These are phyloP conservation scores for Aspergillus hancockii DNA, from an alignment of 495 filamentous ascomycete genomes.

Conservation along the genomic window DNA sequence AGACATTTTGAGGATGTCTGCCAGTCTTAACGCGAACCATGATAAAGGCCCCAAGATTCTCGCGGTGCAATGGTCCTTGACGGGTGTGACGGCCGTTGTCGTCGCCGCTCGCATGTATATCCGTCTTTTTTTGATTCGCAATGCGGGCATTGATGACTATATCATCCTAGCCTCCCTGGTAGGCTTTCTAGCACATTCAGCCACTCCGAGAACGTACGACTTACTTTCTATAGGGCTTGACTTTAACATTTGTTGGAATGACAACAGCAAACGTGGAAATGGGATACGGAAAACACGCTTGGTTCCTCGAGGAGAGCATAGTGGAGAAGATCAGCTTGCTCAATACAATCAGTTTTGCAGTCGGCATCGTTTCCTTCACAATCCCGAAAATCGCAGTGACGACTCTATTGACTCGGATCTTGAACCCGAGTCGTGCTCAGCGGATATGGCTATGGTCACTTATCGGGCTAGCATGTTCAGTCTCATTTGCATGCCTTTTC, in stretches of 20 bases:
- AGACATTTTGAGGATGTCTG: background rate
- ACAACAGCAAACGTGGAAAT: conserved; percentile 28
- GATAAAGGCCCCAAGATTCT: conserved; percentile 37
- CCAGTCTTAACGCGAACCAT: conserved; percentile 16
- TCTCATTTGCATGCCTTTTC: conserved; percentile 26
- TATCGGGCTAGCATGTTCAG: conserved; percentile 14
- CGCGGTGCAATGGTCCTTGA: conserved; percentile 38
- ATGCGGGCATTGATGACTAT: conserved; percentile 46
- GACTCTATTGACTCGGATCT: conserved; percentile 34
- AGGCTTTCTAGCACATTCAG: conserved; percentile 6
- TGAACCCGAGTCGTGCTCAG: conserved; percentile 35
- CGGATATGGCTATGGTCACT: conserved; percentile 34
- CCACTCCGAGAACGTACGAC: no score
- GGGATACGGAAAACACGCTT: conserved; percentile 27
- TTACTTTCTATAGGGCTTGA: background rate
- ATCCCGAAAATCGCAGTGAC: conserved; percentile 46
- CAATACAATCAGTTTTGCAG: conserved; percentile 36
- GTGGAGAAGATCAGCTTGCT: conserved; percentile 25
- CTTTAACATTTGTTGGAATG: conserved; percentile 20
- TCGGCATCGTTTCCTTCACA: conserved; percentile 42
- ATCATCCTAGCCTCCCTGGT: conserved; percentile 41
- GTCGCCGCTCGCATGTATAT: conserved; percentile 46
- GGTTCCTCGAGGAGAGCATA: conserved; percentile 1
- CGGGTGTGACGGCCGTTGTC: conserved; percentile 24
- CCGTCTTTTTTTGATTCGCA: conserved; percentile 39